Evolutionary conservation across 345 rosid species (phyloP).

Genomic region (Bruguiera parviflora): DNA sequence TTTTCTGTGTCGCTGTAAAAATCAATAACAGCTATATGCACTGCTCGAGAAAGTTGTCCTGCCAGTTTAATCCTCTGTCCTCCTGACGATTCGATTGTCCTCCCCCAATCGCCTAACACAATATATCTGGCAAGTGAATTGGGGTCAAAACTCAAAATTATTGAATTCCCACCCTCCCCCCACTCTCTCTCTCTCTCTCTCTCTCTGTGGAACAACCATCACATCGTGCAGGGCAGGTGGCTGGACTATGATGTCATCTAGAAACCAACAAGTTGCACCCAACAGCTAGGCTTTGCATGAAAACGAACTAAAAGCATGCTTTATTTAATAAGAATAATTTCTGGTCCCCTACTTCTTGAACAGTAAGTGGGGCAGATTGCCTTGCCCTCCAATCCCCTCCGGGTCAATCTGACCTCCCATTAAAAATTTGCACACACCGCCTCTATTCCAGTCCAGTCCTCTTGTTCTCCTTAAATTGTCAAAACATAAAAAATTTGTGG

Average conservation of each 20-base stretch:
- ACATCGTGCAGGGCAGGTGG: background rate
- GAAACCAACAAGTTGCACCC: slow-evolving; percentile 1
- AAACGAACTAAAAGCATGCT: slow-evolving; percentile 12
- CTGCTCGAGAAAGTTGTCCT: too few relatives aligned
- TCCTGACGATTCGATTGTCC: too few relatives aligned
- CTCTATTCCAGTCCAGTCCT: background rate
- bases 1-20: too few relatives aligned
- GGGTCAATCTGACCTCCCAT: slow-evolving; percentile 12
- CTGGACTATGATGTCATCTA: background rate
- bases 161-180: too few relatives aligned
- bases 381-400: slow-evolving; percentile 11
- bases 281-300: slow-evolving; percentile 31
- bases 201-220: background rate
- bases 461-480: background rate
- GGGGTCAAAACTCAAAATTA: too few relatives aligned
- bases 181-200: background rate
- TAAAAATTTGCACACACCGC: background rate
- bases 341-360: slow-evolving; percentile 20
- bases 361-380: slow-evolving; percentile 16
- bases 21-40: too few relatives aligned
- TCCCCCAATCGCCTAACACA: too few relatives aligned
- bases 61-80: too few relatives aligned
- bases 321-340: background rate
- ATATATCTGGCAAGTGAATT: too few relatives aligned
- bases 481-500: background rate